Base-by-base conservation (phyloP, 2,329 filamentous ascomycete species). In the Elsinoe perseae region DNA sequence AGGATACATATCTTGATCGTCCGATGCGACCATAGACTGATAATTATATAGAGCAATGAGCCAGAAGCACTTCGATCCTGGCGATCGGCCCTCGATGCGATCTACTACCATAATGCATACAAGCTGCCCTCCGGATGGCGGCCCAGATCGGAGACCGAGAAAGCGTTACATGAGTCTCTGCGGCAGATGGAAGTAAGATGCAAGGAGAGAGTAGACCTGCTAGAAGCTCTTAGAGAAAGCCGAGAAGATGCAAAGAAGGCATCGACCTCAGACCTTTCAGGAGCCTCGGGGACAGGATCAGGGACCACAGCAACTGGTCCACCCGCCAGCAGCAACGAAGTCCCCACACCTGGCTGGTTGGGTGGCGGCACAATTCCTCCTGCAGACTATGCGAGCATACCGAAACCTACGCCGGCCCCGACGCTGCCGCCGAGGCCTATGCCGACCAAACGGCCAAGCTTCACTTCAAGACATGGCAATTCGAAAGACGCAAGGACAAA, bases 21-120 rank as follows among this genome's bases (percentile, higher is more conserved):
- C 10, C 32, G n/a, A 36, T 12, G 3, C 5, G n/a, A 14, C 12
- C 32, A 14, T 12, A 36, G 12, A 36, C 40, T 44, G 16, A 44
- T 10, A 9, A 12, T 12, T 18, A 4, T 6, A 44, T 61, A 96
- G 89, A 89, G 89, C 63, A 92, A 96, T 69, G 91, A 97, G 74
- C 76, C 80, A 57, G 92, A 97, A 77, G 92, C 93, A 12, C 80
- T 95, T 70, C 81, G 89, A 66, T 91, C 89, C 67, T 98, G 93
- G 93, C 87, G 83, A 68, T 82, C 83, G 58, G 92, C 91, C 3
- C 84, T 97, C 56, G 86, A 92, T 62, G 86, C 91, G 61, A 95
- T 98, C 65, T 86, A 87, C 69, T 87, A 91, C 65, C 86, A 93
- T 72, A 87, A 90, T 69, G 83, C 87, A 58, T 87, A 86, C 69